Evolutionary conservation across 352 stramenopile species (phyloP).

Genomic region (Phytophthora tentaculata): DNA sequence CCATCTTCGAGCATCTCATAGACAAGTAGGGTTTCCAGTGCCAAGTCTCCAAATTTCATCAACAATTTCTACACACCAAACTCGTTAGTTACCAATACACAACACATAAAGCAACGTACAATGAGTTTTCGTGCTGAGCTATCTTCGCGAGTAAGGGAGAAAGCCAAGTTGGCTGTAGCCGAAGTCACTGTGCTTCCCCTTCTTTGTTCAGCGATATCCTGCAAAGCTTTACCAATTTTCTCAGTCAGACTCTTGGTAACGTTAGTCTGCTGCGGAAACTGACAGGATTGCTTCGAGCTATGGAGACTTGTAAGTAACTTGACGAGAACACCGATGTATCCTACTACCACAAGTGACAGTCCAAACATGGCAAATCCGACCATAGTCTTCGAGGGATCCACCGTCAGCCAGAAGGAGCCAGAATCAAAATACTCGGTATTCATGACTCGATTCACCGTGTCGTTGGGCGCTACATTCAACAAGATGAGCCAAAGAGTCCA

Average conservation of each 20-base stretch:
- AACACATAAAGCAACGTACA: slow-evolving; percentile 6
- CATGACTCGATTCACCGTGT: slow-evolving; percentile 41
- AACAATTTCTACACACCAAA: too few relatives aligned
- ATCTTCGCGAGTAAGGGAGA: background rate
- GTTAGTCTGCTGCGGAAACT: background rate
- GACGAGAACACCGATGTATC: slow-evolving; percentile 24
- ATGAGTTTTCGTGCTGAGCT: slow-evolving; percentile 9
- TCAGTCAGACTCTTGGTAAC: background rate
- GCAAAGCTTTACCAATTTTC: background rate
- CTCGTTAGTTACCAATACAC: too few relatives aligned
- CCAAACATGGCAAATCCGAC: slow-evolving; percentile 20
- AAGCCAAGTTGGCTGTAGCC: background rate
- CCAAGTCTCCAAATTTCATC: background rate
- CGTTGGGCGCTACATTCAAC: slow-evolving; percentile 27
- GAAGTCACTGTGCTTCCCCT: background rate
- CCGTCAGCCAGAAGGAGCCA: slow-evolving; percentile 40
- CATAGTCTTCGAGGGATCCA: slow-evolving; percentile 15
- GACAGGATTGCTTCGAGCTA: slow-evolving; percentile 1
- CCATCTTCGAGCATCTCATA: background rate
- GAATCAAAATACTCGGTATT: slow-evolving; percentile 33
- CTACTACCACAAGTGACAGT: slow-evolving; percentile 10
- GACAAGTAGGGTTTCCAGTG: background rate
- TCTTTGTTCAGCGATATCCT: background rate
- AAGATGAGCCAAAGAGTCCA: slow-evolving; percentile 37
- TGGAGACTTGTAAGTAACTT: slow-evolving; percentile 9